Base-by-base conservation (phyloP, 129 eudicot genomes). In the Glebionis coronaria region DNA sequence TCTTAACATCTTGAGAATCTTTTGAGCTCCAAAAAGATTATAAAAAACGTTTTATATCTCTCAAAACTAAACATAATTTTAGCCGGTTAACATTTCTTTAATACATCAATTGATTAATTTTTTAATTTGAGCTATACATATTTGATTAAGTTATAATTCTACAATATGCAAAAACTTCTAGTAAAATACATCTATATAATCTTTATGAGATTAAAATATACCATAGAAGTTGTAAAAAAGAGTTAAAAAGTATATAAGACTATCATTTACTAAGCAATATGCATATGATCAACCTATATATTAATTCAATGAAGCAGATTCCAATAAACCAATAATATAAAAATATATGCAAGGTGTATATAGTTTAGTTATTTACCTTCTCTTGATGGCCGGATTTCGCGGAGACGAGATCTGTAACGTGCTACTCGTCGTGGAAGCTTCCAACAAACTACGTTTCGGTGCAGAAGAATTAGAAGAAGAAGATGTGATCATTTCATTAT, bases 341-440 rank as follows among this genome's bases (percentile, higher is more conserved):
- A 44, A 16, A 67, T 56, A 66, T 13, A 16, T 59, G 61, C 50
- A 50, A 29, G 76, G 46, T 53, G 54, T 63, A 64, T 49, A n/a
- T 47, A 49, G 44, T 31, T 31, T 28, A 28, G 53, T 49, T 50
- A 63, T 71, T 67, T 71, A 91, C 97, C 97, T 91, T 91, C 97
- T 73, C 69, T 88, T 91, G 82, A 87, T 87, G 72, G 86, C 95
- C 88, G 95, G 80, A 81, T 87, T 91, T 83, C 88, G 84, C 85
- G 93, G 93, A 60, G 95, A 81, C 18, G 97, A 83, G 93, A 91
- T 91, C 97, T 91, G 95, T 60, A 84, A 38, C 28, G 76, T 69
- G 69, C 68, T 49, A 66, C 68, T 44, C 71, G 78, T 12, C 0
- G 65, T 15, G 44, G 71, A 73, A 73, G 65, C 80, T 61, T 83